A percentile compares a stretch with the other conserved stretches of the same genome.
phyloP scores from a whole-genome alignment of 495 filamentous ascomycete genomes.

The Aspergillus kassunensis region DNA sequence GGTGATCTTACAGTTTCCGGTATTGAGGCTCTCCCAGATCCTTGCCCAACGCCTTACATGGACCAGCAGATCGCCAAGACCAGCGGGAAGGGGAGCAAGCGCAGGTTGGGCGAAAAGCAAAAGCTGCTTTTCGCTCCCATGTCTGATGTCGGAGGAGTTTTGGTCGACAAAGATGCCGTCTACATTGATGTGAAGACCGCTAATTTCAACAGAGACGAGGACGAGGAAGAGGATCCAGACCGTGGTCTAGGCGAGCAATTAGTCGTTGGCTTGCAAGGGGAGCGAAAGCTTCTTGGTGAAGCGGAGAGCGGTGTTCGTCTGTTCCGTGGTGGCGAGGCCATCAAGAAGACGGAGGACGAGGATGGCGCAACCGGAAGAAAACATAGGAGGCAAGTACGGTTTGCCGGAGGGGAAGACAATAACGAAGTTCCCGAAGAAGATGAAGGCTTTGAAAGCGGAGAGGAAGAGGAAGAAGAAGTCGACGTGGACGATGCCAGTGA shows the following conservation, averaged over 20 bases:
- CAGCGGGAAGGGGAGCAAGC: constrained; percentile 70
- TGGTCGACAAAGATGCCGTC: constrained; percentile 77
- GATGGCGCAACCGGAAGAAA: constrained; percentile 66
- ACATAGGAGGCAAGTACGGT: constrained; percentile 59
- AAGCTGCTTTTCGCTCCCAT: constrained; percentile 95
- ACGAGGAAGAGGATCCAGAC: constrained; percentile 51
- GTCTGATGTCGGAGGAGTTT: constrained; percentile 91
- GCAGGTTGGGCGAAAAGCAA: constrained; percentile 87
- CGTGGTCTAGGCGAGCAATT: constrained; percentile 89
- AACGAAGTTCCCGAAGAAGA: constrained; percentile 19
- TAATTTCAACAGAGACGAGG: constrained; percentile 69
- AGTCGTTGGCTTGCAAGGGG: constrained; percentile 83
- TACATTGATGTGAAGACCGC: constrained; percentile 72
- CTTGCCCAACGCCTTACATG: constrained; percentile 89
- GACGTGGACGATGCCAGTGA: constrained; percentile 40
- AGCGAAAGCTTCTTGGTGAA: constrained; percentile 76
- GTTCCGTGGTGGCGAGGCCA: constrained; percentile 70
- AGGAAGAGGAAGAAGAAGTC: constrained; percentile 54
- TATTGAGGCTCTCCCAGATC: constrained; percentile 86
- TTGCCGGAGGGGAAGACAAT: constrained; percentile 54
- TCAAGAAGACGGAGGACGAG: constrained; percentile 58
- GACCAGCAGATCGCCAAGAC: constrained; percentile 78
- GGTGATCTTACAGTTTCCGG: constrained; percentile 84
- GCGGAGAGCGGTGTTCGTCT: constrained; percentile 75
- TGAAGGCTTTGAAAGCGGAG: constrained; percentile 47